Conservation (phyloP, 148 eudicot species). For the Vaccinium darrowii region DNA sequence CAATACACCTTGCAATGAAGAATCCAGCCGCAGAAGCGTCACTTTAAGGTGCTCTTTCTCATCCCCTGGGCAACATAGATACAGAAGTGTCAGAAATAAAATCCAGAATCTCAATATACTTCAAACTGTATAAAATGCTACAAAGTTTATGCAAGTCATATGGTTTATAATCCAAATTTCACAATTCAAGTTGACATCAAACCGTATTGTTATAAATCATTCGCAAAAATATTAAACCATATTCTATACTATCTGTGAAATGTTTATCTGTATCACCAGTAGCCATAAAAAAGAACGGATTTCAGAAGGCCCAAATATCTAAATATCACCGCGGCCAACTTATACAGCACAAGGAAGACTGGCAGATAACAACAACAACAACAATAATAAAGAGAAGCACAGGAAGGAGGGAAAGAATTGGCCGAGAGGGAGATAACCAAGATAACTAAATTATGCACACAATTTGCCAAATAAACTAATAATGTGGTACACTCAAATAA, state of each 20-base stretch:
- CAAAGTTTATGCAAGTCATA: background rate
- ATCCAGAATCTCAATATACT: background rate
- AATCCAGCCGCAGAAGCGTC: constrained; percentile 85
- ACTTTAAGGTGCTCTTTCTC: constrained; percentile 98
- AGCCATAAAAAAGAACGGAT: background rate
- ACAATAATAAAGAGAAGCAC: background rate
- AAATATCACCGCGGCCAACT: background rate
- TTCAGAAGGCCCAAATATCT: background rate
- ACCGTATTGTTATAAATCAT: background rate
- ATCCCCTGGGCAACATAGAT: constrained; percentile 51
- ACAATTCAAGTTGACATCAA: background rate
- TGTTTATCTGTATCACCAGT: background rate
- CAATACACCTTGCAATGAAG: constrained; percentile 90
- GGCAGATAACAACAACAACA: background rate
- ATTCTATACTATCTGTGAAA: background rate
- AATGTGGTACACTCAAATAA: background rate
- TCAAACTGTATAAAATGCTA: background rate
- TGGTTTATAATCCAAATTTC: background rate
- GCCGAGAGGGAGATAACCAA: background rate
- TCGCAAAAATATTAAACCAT: background rate
- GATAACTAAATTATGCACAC: background rate
- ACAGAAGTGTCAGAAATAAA: constrained; percentile 4
- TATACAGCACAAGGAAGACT: background rate
- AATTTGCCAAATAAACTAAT: background rate
- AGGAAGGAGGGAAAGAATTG: background rate